These are phyloP conservation scores for Dysphania ambrosioides DNA, from an alignment of 148 eudicot species.

Conservation along the genomic window DNA sequence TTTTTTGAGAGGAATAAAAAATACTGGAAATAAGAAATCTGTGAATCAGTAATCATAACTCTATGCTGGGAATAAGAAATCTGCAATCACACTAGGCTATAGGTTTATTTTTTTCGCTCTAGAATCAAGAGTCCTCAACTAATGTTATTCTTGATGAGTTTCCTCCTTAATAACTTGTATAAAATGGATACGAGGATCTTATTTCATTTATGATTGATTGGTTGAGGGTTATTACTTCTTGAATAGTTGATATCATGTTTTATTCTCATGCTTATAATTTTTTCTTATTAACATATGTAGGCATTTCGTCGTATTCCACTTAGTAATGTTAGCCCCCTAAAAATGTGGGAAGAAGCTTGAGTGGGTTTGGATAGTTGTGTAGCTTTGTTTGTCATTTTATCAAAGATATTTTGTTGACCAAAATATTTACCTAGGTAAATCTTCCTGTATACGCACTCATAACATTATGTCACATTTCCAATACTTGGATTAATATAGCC, in stretches of 20 bases:
- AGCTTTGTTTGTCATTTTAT: slow-evolving; percentile 58
- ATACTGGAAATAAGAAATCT: too few relatives aligned
- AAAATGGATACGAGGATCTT: background rate
- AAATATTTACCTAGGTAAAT: slow-evolving; percentile 56
- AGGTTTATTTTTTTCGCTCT: too few relatives aligned
- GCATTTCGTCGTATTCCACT: slow-evolving; percentile 93
- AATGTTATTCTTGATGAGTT: too few relatives aligned
- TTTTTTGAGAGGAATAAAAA: too few relatives aligned
- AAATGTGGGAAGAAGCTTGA: slow-evolving; percentile 95
- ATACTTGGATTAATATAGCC: background rate
- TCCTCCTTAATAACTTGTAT: too few relatives aligned
- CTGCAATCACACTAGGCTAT: too few relatives aligned
- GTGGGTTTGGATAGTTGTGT: slow-evolving; percentile 82
- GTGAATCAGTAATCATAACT: too few relatives aligned
- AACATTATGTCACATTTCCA: background rate
- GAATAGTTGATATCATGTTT: background rate
- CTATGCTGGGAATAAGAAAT: too few relatives aligned
- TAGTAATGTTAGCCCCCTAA: slow-evolving; percentile 76
- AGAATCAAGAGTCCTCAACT: too few relatives aligned
- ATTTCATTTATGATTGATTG: background rate
- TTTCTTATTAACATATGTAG: slow-evolving; percentile 31
- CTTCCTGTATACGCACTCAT: background rate
- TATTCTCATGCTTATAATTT: background rate
- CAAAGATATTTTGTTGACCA: slow-evolving; percentile 78
- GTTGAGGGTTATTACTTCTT: background rate